These are phyloP conservation scores for Postia placenta DNA, from an alignment of 768 basidiomycete genomes.

Conservation along the genomic window DNA sequence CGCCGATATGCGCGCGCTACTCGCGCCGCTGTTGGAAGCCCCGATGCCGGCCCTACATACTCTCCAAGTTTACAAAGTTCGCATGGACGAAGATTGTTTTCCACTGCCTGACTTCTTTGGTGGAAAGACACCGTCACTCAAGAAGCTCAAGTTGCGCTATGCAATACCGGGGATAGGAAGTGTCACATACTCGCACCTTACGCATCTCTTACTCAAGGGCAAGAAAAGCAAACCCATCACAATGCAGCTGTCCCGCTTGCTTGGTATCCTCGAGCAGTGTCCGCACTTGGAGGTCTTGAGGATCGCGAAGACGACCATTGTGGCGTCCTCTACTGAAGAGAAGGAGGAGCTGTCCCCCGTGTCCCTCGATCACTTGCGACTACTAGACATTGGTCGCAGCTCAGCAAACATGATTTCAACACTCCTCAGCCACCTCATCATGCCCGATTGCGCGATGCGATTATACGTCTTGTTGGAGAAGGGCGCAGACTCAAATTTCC, in stretches of 20 bases:
- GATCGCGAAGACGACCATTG: slow-evolving; percentile 16
- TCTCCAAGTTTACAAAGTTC: slow-evolving; percentile 17
- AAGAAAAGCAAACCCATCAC: slow-evolving; percentile 18
- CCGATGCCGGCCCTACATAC: slow-evolving; percentile 19
- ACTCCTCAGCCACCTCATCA: slow-evolving; percentile 16
- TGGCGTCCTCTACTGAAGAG: slow-evolving; percentile 13
- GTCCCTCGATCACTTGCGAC: slow-evolving; percentile 15
- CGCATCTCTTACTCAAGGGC: slow-evolving; percentile 18
- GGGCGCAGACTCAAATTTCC: slow-evolving; percentile 17
- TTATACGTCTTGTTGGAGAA: slow-evolving; percentile 20
- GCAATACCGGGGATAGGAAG: slow-evolving; percentile 13
- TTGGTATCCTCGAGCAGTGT: slow-evolving; percentile 20
- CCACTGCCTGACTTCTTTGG: slow-evolving; percentile 18
- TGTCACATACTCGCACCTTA: slow-evolving; percentile 13
- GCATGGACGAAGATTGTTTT: slow-evolving; percentile 12
- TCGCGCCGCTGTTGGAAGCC: slow-evolving; percentile 14
- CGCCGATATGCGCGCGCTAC: not conserved
- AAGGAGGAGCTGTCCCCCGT: slow-evolving; percentile 5
- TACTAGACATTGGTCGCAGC: slow-evolving; percentile 18
- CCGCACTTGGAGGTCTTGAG: slow-evolving; percentile 18
- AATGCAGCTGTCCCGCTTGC: slow-evolving; percentile 16
- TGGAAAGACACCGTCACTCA: slow-evolving; percentile 17
- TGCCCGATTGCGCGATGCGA: slow-evolving; percentile 19
- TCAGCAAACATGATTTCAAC: slow-evolving; percentile 13
- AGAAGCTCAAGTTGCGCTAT: slow-evolving; percentile 16